Percentiles rank a stretch among this genome's conserved stretches.
Conservation (phyloP, 2,329 filamentous ascomycete species). For the Arthrobotrys entomopaga region DNA sequence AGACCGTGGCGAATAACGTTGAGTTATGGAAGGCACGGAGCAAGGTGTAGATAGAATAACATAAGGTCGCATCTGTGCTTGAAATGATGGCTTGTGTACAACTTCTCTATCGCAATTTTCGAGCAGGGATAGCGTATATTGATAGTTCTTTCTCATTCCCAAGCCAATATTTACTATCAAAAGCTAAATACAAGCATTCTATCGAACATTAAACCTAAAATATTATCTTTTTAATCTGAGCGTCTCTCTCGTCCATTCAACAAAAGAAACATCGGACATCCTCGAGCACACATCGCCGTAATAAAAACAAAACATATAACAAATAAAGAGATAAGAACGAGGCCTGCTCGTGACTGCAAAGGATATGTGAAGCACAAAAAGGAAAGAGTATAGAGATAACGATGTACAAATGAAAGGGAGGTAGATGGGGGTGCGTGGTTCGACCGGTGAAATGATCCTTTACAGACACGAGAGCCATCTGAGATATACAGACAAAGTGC, state of each 20-base stretch:
- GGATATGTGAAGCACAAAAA: constrained; percentile 14
- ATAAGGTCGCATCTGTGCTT: too few species aligned
- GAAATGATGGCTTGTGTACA: too few species aligned
- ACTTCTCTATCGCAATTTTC: too few species aligned
- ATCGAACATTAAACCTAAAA: constrained; percentile 19
- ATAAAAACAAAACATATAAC: not conserved
- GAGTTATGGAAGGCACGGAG: constrained; percentile 34
- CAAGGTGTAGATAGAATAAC: constrained; percentile 15
- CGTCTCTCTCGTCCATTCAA: constrained; percentile 39
- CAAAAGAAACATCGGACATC: constrained; percentile 46
- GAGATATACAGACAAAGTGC: constrained; percentile 10
- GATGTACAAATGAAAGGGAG: constrained; percentile 30
- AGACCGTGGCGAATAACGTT: constrained; percentile 74
- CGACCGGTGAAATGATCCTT: constrained; percentile 40
- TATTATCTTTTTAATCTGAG: constrained; percentile 17
- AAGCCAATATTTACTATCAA: not conserved
- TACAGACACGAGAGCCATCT: constrained; percentile 8
- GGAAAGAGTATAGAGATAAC: not conserved
- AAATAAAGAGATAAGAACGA: constrained; percentile 17
- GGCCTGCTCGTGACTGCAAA: constrained; percentile 32
- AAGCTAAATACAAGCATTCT: constrained; percentile 24
- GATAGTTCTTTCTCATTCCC: not conserved
- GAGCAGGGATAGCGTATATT: not conserved
- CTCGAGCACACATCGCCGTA: constrained; percentile 21
- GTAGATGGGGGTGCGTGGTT: constrained; percentile 58